Base-by-base conservation (phyloP, 1,284 basidiomycete genomes). In the Polyporus tsugae region DNA sequence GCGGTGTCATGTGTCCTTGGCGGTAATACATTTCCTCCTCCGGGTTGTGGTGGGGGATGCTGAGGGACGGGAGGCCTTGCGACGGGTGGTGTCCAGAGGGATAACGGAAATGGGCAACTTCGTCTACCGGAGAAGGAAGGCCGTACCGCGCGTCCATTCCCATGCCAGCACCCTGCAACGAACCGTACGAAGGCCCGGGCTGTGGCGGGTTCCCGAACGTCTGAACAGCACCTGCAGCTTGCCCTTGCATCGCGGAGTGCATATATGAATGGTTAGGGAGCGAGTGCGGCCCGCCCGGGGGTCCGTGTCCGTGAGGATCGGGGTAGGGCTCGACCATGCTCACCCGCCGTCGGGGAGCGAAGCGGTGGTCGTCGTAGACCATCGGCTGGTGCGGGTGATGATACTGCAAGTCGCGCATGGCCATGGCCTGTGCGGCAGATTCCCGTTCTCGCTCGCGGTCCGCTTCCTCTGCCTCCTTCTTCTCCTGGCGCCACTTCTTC, bases 401-500 rank as follows among this genome's bases (percentile, higher is more conserved):
- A n/a, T 62, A 62, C 36, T 71, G 73, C 66, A 71, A 65, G 25
- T 72, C 70, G 33, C 67, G 67, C 60, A 72, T 69, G 62, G 66
- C 67, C 53, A 72, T 63, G 13, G 66, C 64, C 39, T 65, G 69
- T 6, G 59, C 62, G 36, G 72, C 62, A 3, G 46, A 67, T 22
- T 73, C 69, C 25, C 76, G 75, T 49, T 75, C 76, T 41, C 74
- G 75, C 44, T 76, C 73, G 64, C 77, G 76, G 9, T 76, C 75
- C 29, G 66, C 66, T 44, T 79, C 78, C 57, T 79, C 78, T 7
- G 70, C 85, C 73, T 95, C 93, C 81, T 96, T 95, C 85, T 97
- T 98, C 75, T 91, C 89, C 82, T 95, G 95, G 64, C 96, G 90
- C 96, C 96, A 98, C 74, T 94, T 93, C 80, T 97, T 98, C 71